Evolutionary conservation across 2,329 filamentous ascomycete species (phyloP).

Genomic region (Scedosporium dehoogii): DNA sequence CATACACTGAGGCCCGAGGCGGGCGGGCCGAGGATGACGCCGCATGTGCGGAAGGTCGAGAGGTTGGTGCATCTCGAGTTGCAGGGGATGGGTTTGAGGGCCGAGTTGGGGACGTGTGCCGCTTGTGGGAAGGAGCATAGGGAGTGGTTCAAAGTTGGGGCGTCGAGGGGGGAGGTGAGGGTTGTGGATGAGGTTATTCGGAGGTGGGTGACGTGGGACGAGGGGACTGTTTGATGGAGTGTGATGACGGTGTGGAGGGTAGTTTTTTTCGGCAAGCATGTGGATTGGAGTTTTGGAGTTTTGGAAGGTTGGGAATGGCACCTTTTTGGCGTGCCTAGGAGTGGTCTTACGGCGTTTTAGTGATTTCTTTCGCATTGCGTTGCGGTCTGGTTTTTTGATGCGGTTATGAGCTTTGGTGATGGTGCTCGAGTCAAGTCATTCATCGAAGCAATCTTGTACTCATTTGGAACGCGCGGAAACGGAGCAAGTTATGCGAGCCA

Average conservation of each 20-base stretch:
- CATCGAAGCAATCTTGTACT: no score
- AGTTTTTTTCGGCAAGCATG: background rate
- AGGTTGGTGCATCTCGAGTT: constrained; percentile 85
- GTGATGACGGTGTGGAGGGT: no score
- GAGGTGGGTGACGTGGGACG: constrained; percentile 81
- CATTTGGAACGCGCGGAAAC: no score
- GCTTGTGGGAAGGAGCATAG: constrained; percentile 77
- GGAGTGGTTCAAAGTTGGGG: constrained; percentile 92
- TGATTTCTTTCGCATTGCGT: no score
- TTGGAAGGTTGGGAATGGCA: background rate
- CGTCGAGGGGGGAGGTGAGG: constrained; percentile 58
- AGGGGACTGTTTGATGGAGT: constrained; percentile 20
- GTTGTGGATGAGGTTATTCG: constrained; percentile 60
- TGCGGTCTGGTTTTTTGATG: no score
- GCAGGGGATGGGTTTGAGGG: constrained; percentile 46
- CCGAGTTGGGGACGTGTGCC: constrained; percentile 50
- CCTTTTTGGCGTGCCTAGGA: no score
- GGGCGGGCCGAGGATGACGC: constrained; percentile 56
- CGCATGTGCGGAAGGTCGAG: constrained; percentile 81
- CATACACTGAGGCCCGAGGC: background rate
- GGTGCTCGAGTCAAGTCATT: no score
- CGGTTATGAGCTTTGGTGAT: no score
- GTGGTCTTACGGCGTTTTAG: no score
- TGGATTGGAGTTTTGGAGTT: background rate
- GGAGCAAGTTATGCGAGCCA: no score